Base-by-base conservation (phyloP, 1,139 yeast genomes). In the Yamadazyma siamensis region DNA sequence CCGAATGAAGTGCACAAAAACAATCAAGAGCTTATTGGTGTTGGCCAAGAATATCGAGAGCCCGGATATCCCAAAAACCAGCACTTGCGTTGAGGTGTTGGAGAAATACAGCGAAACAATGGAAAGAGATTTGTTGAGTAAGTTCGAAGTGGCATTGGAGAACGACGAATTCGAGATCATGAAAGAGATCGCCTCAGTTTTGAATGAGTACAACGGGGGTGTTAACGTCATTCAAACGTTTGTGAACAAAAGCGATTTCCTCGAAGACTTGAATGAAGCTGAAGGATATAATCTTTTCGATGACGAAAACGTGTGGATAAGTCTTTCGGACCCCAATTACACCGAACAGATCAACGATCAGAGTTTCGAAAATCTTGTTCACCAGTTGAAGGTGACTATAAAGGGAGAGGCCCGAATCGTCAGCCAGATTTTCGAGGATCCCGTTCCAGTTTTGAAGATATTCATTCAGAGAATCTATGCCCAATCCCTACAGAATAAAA, bases 131-230 rank as follows among this genome's bases (percentile, higher is more conserved):
- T 61, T 81, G 31, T 56, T 82, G 29, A 71, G 68, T 26, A 69
- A 70, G 27, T 83, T 82, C 44, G 78, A 75, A 44, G 59, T 64
- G 17, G 80, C 80, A 11, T 76, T 74, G 6, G 81, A 79, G 22
- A 83, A 81, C 41, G 58, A 56, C 35, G 65, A 66, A 29, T 72
- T 80, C 46, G 69, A 70, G n/a, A 75, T 75, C 31, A 80, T 91
- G 84, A 79, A 75, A 44, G 88, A 81, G 36, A 77, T 86, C 22
- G 88, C 96, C 1, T 76, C 75, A 30, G 75, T 88, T n/a, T 63
- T 89, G 32, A 73, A 80, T 32, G 86, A 80, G 37, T 89, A 80
- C 59, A 89, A 91, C 49, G 94, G 89, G 8, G 96, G 96, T 7
- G 70, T 77, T 4, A 80, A 81, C 37, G 94, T 88, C 9, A 82